Base-by-base conservation (phyloP, 768 basidiomycete species). In the Chalciporus chontae region DNA sequence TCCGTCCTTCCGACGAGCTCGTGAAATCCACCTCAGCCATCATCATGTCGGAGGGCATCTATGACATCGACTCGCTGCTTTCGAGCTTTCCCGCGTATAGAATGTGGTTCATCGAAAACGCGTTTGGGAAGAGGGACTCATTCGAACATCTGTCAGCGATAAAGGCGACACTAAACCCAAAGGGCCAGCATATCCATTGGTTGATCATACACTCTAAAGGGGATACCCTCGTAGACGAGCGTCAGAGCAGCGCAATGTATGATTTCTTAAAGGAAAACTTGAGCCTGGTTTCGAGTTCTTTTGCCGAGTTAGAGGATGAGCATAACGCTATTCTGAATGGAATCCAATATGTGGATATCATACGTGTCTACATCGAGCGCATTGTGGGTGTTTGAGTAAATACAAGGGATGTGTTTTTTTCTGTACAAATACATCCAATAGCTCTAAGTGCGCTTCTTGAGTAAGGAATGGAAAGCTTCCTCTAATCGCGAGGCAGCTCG, bases 41-140 rank as follows among this genome's bases (percentile, higher is more conserved):
- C 40, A 66, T 83, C 44, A 54, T 84, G 57, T 84, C 90, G 1
- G 89, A 87, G 65, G 90, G 90, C 27, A 83, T 91, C 54, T 90
- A 84, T 66, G 83, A 91, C 64, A 67, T 90, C 52, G 84, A 87
- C 64, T 57, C 73, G 4, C 75, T 92, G 37, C 71, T 90, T 21
- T 55, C 63, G 11, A 75, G 71, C 49, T 90, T 89, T 69, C 87
- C 89, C 2, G 23, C 40, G n/a, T 92, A 91, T 65, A 75, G 71
- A 44, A 60, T 70, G 7, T 84, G 83, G 85, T 92, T 92, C 65
- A 75, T 93, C 50, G 75, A 76, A 34, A 61, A 72, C 18, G 71
- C 82, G 0, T 92, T 93, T 56, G 86, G 84, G 18, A 58, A 64
- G 24, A 65, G 57, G 39, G 60, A 62, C 2, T 73, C 78, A 9